A percentile compares a stretch with the other conserved stretches of the same genome.
These are phyloP conservation scores for Nemania sp. DNA, from an alignment of 2,329 filamentous ascomycete species.

Conservation along the genomic window DNA sequence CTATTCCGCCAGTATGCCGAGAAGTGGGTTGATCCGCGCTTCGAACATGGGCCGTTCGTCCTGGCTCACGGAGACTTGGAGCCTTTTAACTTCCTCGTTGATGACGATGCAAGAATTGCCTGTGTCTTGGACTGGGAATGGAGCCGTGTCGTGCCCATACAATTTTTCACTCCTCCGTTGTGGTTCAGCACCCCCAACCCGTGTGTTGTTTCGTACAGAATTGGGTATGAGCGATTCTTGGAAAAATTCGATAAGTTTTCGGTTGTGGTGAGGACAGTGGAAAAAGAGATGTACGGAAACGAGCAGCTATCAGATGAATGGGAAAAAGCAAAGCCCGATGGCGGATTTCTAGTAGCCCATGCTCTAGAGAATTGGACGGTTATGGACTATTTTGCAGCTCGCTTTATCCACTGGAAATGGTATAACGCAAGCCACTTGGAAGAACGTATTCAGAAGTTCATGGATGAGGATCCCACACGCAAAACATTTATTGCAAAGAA, in stretches of 20 bases:
- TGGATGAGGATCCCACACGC: slow-evolving; percentile 13
- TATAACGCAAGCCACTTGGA: slow-evolving; percentile 4
- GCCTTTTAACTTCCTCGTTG: slow-evolving; percentile 38
- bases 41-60: slow-evolving; percentile 37
- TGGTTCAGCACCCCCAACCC: slow-evolving; percentile 36
- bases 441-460: slow-evolving; percentile 13
- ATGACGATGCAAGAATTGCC: slow-evolving; percentile 35
- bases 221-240: slow-evolving; percentile 10
- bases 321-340: slow-evolving; percentile 23
- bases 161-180: slow-evolving; percentile 46
- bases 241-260: slow-evolving; percentile 17
- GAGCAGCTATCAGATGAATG: slow-evolving; percentile 23
- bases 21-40: slow-evolving; percentile 29
- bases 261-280: slow-evolving; percentile 5
- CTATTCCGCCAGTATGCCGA: slow-evolving; percentile 35
- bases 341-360: slow-evolving; percentile 27
- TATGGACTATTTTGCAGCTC: slow-evolving; percentile 33
- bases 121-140: slow-evolving; percentile 48
- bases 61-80: slow-evolving; percentile 32
- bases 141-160: slow-evolving; percentile 44
- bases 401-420: slow-evolving; percentile 11
- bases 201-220: slow-evolving; percentile 3
- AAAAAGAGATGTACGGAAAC: slow-evolving; percentile 28
- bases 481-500: slow-evolving; percentile 15
- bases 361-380: slow-evolving; percentile 32